Percentiles rank a stretch among this genome's conserved stretches.
phyloP scores from a whole-genome alignment of 768 basidiomycete genomes.

The Trichaptum fuscoviolaceum region DNA sequence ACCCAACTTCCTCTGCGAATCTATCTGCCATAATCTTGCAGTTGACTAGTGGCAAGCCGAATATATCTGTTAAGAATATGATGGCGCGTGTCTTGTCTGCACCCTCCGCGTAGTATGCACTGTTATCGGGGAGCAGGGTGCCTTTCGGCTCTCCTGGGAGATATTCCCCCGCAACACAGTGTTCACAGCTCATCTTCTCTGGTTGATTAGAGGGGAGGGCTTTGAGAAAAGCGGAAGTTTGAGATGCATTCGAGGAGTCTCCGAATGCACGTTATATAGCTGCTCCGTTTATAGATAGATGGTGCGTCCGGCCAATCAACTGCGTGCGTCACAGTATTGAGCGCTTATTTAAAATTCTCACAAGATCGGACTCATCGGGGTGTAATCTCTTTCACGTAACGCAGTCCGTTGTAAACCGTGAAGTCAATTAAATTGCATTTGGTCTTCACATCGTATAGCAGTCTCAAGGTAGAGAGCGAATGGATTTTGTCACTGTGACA shows the following conservation, averaged over 20 bases:
- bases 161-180: slow-evolving; percentile 9
- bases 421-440: too few species aligned
- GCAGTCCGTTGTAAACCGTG: neutral
- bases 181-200: slow-evolving; percentile 3
- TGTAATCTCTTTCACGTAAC: neutral
- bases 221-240: neutral
- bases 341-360: neutral
- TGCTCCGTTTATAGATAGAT: neutral
- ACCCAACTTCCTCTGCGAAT: slow-evolving; percentile 39
- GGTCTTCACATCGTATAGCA: too few species aligned
- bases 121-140: slow-evolving; percentile 23
- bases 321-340: too few species aligned
- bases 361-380: neutral
- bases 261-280: neutral
- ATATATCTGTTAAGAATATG: slow-evolving; percentile 51
- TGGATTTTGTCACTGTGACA: too few species aligned
- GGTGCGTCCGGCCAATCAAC: neutral
- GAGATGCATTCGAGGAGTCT: neutral
- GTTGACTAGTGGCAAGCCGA: slow-evolving; percentile 48
- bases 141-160: slow-evolving; percentile 38
- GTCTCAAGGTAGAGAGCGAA: too few species aligned
- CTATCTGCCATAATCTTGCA: slow-evolving; percentile 54
- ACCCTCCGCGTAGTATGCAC: slow-evolving; percentile 35
- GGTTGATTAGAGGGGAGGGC: neutral
- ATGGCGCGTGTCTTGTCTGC: slow-evolving; percentile 32